Evolutionary conservation across 305 asterid genomes (phyloP).

Genomic region (Andrographis paniculata): DNA sequence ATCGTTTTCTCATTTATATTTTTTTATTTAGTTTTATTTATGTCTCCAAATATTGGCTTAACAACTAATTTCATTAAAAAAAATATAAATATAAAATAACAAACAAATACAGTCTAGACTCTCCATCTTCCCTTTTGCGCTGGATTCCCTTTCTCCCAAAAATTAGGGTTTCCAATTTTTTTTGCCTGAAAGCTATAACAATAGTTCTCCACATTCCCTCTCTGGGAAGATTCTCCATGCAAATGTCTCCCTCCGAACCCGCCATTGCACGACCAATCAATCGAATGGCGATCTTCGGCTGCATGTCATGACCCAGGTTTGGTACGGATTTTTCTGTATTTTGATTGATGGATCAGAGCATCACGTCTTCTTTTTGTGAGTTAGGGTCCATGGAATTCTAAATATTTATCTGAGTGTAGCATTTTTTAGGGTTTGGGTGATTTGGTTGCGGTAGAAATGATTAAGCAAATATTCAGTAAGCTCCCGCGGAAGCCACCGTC

Average conservation of each 20-base stretch:
- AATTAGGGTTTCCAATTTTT: conserved; percentile 23
- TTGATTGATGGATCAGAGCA: too few species aligned
- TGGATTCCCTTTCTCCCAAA: conserved; percentile 20
- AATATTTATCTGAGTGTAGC: conserved; percentile 14
- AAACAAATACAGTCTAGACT: too few species aligned
- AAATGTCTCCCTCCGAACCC: conserved; percentile 10
- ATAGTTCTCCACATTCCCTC: too few species aligned
- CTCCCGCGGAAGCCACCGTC: conserved; percentile 42
- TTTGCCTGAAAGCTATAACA: conserved; percentile 19
- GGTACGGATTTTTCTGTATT: too few species aligned
- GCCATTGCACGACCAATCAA: conserved; percentile 12
- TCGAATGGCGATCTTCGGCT: conserved; percentile 11
- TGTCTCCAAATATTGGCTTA: too few species aligned
- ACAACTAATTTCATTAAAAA: too few species aligned
- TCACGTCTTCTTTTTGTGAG: too few species aligned
- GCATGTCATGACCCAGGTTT: too few species aligned
- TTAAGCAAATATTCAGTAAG: conserved; percentile 39
- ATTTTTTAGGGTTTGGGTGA: conserved; percentile 14
- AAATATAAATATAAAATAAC: too few species aligned
- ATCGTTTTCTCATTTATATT: too few species aligned
- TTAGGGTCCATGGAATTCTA: conserved; percentile 17
- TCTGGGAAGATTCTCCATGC: conserved; percentile 20
- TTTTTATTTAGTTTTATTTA: too few species aligned
- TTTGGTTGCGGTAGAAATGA: conserved; percentile 25
- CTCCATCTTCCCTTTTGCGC: neutral